Evolutionary conservation across 2,329 filamentous ascomycete species (phyloP).

Genomic region (Plenodomus biglobosus): DNA sequence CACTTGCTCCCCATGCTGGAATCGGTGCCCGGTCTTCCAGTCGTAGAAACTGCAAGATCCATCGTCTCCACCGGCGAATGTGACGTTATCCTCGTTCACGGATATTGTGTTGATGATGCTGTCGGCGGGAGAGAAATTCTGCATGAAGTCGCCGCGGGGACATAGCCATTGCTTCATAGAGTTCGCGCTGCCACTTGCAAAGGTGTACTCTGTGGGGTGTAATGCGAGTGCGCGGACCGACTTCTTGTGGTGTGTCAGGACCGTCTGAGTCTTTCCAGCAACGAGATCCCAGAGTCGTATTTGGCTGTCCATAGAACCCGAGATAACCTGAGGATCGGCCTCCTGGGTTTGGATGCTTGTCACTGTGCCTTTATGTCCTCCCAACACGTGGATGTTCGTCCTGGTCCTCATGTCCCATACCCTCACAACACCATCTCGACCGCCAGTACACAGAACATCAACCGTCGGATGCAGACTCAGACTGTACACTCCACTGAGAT

Average conservation of each 20-base stretch:
- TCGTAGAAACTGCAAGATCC: slow-evolving; percentile 98
- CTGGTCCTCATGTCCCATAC: slow-evolving; percentile 98
- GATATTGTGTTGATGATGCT: slow-evolving; percentile 92
- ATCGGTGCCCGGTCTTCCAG: slow-evolving; percentile 94
- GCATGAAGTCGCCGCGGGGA: slow-evolving; percentile 97
- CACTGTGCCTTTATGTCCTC: slow-evolving; percentile 88
- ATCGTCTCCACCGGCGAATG: slow-evolving; percentile 95
- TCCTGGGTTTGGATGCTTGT: slow-evolving; percentile 90
- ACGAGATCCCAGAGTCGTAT: slow-evolving; percentile 82
- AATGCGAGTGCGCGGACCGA: slow-evolving; percentile 81
- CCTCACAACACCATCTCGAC: slow-evolving; percentile 87
- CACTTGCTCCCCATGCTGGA: slow-evolving; percentile 85
- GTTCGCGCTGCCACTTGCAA: slow-evolving; percentile 85
- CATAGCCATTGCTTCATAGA: slow-evolving; percentile 99
- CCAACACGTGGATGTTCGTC: slow-evolving; percentile 91
- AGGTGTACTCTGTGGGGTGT: slow-evolving; percentile 94
- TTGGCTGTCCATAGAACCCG: slow-evolving; percentile 76
- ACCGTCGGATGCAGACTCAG: slow-evolving; percentile 90
- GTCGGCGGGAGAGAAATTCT: slow-evolving; percentile 97
- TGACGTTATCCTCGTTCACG: slow-evolving; percentile 90
- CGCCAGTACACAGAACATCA: slow-evolving; percentile 92
- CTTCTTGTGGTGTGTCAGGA: slow-evolving; percentile 98
- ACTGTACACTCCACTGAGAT: slow-evolving; percentile 93
- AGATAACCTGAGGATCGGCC: slow-evolving; percentile 93
- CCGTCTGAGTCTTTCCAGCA: slow-evolving; percentile 93